Evolutionary conservation across 1,284 basidiomycete genomes (phyloP).

Genomic region (Ganoderma lucidum): DNA sequence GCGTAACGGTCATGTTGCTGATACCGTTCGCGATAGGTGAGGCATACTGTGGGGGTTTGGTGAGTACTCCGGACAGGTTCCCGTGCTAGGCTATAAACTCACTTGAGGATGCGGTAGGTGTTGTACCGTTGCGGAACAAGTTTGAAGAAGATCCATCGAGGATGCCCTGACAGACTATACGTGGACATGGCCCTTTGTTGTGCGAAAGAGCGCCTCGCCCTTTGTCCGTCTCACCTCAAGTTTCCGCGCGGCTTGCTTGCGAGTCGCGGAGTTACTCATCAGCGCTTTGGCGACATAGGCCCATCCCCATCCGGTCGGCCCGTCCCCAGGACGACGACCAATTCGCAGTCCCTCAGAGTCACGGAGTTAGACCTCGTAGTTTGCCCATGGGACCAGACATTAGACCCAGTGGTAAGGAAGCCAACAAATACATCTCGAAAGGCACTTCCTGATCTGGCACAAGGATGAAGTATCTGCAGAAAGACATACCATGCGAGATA

Average conservation of each 20-base stretch:
- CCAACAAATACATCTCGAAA: background rate
- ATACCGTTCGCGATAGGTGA: background rate
- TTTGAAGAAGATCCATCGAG: background rate
- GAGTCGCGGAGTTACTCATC: background rate
- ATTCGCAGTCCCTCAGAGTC: background rate
- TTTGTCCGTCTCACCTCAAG: background rate
- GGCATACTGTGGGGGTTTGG: background rate
- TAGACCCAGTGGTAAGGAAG: background rate
- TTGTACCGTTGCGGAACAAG: background rate
- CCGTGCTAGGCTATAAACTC: background rate
- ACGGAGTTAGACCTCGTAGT: too few relatives aligned
- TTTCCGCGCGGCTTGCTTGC: background rate
- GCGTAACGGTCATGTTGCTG: background rate
- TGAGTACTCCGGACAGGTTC: background rate
- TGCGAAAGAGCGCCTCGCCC: background rate
- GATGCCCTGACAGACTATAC: background rate
- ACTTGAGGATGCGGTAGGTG: background rate
- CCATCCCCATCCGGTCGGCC: background rate
- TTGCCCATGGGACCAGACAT: background rate
- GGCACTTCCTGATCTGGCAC: background rate
- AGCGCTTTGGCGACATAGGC: background rate
- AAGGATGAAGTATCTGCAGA: background rate
- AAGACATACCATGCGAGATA: background rate
- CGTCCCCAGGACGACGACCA: background rate
- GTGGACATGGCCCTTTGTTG: conserved; percentile 1